Evolutionary conservation across 805 yeast genomes (phyloP).

Genomic region (Wickerhamomyces silvicola): DNA sequence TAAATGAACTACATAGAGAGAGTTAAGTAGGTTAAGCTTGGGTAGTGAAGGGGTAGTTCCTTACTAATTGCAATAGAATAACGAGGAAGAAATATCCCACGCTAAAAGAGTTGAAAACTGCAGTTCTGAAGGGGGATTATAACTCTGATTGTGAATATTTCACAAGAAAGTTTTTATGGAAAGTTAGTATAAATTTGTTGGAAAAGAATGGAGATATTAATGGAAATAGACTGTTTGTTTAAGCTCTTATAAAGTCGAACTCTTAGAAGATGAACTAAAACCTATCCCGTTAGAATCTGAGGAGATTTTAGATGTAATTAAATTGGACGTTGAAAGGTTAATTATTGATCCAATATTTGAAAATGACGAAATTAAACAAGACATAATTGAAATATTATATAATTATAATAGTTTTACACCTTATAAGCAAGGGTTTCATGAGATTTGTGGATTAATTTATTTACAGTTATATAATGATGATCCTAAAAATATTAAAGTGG

Average conservation of each 20-base stretch:
- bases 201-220: neutral
- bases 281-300: constrained; percentile 8
- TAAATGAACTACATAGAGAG: neutral
- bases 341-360: constrained; percentile 20
- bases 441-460: constrained; percentile 41
- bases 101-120: constrained; percentile 12
- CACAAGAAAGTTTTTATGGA: constrained; percentile 19
- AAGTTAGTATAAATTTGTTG: constrained; percentile 1
- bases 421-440: constrained; percentile 49
- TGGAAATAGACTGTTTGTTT: constrained; percentile 11
- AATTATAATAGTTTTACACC: constrained; percentile 20
- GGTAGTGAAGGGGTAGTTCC: too few relatives aligned
- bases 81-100: constrained; percentile 15
- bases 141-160: constrained; percentile 11
- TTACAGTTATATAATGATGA: constrained; percentile 33
- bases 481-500: constrained; percentile 20
- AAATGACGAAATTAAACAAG: constrained; percentile 8
- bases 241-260: constrained; percentile 15
- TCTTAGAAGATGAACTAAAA: constrained; percentile 13
- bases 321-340: constrained; percentile 21
- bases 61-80: constrained; percentile 2
- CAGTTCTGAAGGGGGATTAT: constrained; percentile 19
- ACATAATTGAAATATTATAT: constrained; percentile 19
- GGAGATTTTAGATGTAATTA: constrained; percentile 17
- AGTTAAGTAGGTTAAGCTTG: neutral